phyloP scores from a whole-genome alignment of 2,329 filamentous ascomycete species.

The Apiospora koreana region DNA sequence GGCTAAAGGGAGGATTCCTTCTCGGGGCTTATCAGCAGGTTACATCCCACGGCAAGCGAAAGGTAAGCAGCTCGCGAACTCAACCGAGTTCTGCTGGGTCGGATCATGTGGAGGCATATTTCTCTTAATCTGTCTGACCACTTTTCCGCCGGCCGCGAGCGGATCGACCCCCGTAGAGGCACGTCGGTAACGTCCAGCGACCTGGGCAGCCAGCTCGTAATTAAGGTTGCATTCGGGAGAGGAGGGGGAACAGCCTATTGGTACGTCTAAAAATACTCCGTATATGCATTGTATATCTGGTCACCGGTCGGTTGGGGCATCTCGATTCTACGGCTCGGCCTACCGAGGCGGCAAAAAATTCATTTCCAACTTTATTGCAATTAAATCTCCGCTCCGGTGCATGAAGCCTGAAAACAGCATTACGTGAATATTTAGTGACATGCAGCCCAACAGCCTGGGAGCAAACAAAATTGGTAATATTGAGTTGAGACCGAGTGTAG shows the following conservation, averaged over 20 bases:
- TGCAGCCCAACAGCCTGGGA: no score
- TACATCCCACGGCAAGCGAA: background rate
- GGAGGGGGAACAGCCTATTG: background rate
- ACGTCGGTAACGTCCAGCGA: background rate
- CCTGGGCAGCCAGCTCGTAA: background rate
- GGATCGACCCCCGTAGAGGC: background rate
- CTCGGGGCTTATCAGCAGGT: background rate
- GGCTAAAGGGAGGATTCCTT: background rate
- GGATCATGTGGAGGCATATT: background rate
- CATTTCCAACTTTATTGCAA: no score
- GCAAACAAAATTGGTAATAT: no score
- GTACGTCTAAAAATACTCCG: background rate
- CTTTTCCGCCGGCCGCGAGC: background rate
- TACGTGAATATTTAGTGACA: no score
- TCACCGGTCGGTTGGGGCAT: background rate
- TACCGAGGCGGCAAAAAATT: background rate
- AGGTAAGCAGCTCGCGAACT: background rate
- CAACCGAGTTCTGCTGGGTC: background rate
- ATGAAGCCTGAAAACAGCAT: no score
- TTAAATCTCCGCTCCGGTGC: no score
- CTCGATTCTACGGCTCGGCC: background rate
- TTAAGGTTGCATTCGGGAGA: background rate
- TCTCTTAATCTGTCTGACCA: background rate
- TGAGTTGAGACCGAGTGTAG: no score
- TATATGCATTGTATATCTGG: constrained; percentile 1